Evolutionary conservation across 139 green algal species (phyloP), one percentile per base, ranked within the genome.

Genomic region (Nannochloris sp.): DNA sequence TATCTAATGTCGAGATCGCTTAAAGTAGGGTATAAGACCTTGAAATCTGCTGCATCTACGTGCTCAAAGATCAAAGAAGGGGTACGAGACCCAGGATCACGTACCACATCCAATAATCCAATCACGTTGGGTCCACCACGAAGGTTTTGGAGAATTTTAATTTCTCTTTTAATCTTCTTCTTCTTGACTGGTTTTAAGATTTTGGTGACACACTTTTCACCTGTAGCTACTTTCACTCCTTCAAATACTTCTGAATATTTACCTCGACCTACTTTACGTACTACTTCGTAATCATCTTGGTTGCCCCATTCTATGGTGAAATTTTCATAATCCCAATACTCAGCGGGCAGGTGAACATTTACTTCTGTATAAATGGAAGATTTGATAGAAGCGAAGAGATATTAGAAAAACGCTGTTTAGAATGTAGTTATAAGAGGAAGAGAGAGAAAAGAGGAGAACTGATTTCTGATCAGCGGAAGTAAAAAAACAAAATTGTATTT

Each of bases 201-300:
- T 66, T 98, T 98, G 73, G 97, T 96, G 57, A 98, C 92, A 77
- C 90, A 97, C 23, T 80, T 81, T 25, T 91, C 64, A 48, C 80
- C 79, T 38, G 74, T 89, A 19, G 76, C 48, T 4, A 78, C 74
- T 60, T 96, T 89, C 14, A 96, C 64, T 30, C 92, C 92, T 79
- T 99, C 95, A 75, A 99, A 99, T 32, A 99, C 95, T 75, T 99
- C 95, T 70, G 81, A 93, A 80, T 99, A 99, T 78, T 99, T 99
- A 34, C 95, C 95, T 5, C 94, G 80, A 2, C 94, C 94, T 12
- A 97, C 89, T 68, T 97, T 97, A 4, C 87, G 72, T 37, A 96
- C 78, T 7, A 99, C 89, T 65, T 98, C 91, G 61, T 99, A 99
- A 60, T 96, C 81, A 51, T 99, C 95, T 71, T 96, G 87, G 9